These are phyloP conservation scores for Tillandsia leiboldiana DNA, from an alignment of 176 grass and related monocot species.

Conservation along the genomic window DNA sequence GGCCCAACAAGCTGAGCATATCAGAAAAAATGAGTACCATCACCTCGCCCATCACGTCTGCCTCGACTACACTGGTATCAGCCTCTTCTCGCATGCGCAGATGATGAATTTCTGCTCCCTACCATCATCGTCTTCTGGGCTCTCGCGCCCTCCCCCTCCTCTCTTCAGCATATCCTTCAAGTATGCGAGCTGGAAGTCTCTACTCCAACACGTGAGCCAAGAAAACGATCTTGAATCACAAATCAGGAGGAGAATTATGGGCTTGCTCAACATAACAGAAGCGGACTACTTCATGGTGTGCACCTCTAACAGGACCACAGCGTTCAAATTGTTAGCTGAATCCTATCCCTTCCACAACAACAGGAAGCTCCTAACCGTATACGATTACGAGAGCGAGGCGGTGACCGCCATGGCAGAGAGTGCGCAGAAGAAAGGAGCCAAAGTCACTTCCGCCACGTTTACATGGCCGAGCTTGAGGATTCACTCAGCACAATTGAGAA, in stretches of 20 bases:
- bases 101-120: conserved; percentile 31
- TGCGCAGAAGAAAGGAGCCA: conserved; percentile 49
- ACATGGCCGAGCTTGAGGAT: conserved; percentile 78
- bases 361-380: conserved; percentile 50
- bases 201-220: conserved; percentile 34
- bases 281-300: conserved; percentile 91
- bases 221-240: conserved; percentile 23
- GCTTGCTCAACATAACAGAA: conserved; percentile 49
- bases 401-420: conserved; percentile 38
- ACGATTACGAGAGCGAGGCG: conserved; percentile 85
- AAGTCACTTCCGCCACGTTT: conserved; percentile 54
- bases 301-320: conserved; percentile 70
- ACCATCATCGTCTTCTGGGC: conserved; percentile 30
- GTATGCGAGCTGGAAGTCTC: conserved; percentile 50
- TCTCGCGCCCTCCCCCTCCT: conserved; percentile 35
- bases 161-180: conserved; percentile 86
- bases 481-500: conserved; percentile 44
- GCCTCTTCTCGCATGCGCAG: conserved; percentile 88
- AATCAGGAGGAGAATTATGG: conserved; percentile 57
- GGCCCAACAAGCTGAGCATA: conserved; percentile 37
- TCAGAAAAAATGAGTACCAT: conserved; percentile 41
- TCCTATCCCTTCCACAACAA: conserved; percentile 58
- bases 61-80: conserved; percentile 79
- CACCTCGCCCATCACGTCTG: conserved; percentile 75
- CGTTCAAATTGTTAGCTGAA: conserved; percentile 77